These are phyloP conservation scores for Taphrina wiesneri DNA, from an alignment of 1,139 yeast genomes.

Conservation along the genomic window DNA sequence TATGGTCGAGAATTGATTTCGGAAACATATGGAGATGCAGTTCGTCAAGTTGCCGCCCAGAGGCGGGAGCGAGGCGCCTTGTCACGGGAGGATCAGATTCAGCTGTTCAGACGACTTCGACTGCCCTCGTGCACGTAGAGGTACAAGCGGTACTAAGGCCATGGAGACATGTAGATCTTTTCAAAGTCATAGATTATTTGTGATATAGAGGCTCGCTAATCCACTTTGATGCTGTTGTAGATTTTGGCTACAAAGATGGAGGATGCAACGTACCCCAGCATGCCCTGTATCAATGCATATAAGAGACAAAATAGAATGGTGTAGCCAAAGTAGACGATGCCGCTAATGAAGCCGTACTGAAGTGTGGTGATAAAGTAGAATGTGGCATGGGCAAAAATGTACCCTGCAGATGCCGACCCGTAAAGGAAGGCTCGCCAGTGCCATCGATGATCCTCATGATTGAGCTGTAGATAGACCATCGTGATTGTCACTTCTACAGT, in stretches of 20 bases:
- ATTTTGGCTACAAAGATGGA: constrained; percentile 20
- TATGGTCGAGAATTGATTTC: constrained; percentile 21
- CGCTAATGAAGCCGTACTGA: constrained; percentile 19
- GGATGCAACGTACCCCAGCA: constrained; percentile 4
- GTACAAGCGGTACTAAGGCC: not conserved
- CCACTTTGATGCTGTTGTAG: constrained; percentile 16
- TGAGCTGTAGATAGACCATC: constrained; percentile 64
- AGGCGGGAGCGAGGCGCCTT: constrained; percentile 19
- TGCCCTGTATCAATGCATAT: constrained; percentile 12
- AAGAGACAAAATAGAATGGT: constrained; percentile 2
- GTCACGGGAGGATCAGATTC: constrained; percentile 13
- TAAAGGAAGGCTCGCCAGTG: constrained; percentile 79
- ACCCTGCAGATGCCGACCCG: constrained; percentile 72
- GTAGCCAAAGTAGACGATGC: constrained; percentile 19
- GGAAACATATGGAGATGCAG: constrained; percentile 30
- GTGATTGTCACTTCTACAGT: constrained; percentile 74
- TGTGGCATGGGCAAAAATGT: constrained; percentile 65
- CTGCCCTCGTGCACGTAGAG: not conserved
- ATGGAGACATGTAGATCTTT: not conserved
- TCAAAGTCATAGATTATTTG: not conserved
- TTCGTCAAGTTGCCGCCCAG: constrained; percentile 28
- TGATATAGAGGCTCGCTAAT: not conserved
- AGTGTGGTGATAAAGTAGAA: constrained; percentile 56
- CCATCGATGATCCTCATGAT: constrained; percentile 69
- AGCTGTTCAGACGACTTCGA: constrained; percentile 10